Conservation (phyloP, 352 stramenopile genomes). For the Phytophthora litchii region DNA sequence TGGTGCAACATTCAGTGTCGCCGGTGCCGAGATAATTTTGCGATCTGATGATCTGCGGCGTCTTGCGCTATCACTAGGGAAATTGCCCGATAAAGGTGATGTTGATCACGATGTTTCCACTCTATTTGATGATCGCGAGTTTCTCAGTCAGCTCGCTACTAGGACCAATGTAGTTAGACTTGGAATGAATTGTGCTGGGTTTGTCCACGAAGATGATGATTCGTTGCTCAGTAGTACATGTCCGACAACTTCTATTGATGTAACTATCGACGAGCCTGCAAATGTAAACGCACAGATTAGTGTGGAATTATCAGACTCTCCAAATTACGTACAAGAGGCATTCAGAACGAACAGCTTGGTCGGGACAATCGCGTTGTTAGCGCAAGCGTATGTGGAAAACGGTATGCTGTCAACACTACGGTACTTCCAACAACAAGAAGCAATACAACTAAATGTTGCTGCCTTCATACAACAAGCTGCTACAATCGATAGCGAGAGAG, state of each 20-base stretch:
- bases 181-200: conserved; percentile 22
- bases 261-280: conserved; percentile 1
- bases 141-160: conserved; percentile 35
- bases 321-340: conserved; percentile 25
- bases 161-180: conserved; percentile 42
- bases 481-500: conserved; percentile 14
- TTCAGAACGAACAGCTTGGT: conserved; percentile 35
- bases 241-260: background rate
- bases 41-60: conserved; percentile 24
- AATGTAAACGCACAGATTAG: conserved; percentile 4
- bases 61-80: conserved; percentile 21
- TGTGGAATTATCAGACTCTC: conserved; percentile 12
- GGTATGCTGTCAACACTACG: conserved; percentile 39
- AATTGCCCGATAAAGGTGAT: background rate
- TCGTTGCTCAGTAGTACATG: background rate
- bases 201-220: conserved; percentile 2
- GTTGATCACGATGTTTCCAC: conserved; percentile 12
- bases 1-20: conserved; percentile 1
- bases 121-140: conserved; percentile 41
- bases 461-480: conserved; percentile 36
- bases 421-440: conserved; percentile 53
- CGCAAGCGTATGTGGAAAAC: conserved; percentile 55
- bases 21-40: conserved; percentile 23
- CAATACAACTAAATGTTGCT: conserved; percentile 44
- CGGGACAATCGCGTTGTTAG: conserved; percentile 48